A percentile compares a stretch with the other conserved stretches of the same genome.
Evolutionary conservation across 257 asterid species (phyloP).

Genomic region (Asclepias syriaca): DNA sequence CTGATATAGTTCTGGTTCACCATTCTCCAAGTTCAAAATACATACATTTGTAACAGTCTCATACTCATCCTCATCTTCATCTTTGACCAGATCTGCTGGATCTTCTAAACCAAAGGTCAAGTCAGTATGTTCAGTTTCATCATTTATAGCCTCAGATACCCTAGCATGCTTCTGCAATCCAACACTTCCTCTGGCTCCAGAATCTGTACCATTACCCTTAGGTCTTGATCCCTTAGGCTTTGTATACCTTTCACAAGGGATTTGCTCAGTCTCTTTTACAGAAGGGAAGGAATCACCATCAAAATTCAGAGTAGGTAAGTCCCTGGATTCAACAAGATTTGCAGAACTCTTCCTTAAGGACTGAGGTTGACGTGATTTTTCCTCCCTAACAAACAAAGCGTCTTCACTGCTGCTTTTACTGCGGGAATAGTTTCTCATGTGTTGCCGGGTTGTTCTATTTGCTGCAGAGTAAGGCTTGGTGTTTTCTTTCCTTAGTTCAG

Average conservation of each 20-base stretch:
- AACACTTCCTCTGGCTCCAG: constrained; percentile 40
- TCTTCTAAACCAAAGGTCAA: constrained; percentile 47
- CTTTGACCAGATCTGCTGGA: constrained; percentile 39
- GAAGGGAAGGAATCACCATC: constrained; percentile 52
- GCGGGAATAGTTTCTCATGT: constrained; percentile 53
- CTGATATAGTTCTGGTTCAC: constrained; percentile 26
- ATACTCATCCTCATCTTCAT: constrained; percentile 47
- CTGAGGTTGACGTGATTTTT: constrained; percentile 53
- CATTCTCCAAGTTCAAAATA: constrained; percentile 15
- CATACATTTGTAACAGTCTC: constrained; percentile 26
- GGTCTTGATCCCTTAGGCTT: constrained; percentile 46
- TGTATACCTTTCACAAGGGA: constrained; percentile 29
- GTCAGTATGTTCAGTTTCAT: constrained; percentile 46
- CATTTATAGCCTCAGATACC: constrained; percentile 30
- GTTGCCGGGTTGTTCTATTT: constrained; percentile 53
- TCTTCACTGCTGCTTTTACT: constrained; percentile 64
- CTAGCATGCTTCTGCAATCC: constrained; percentile 40
- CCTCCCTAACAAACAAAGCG: constrained; percentile 51
- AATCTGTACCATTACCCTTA: constrained; percentile 53
- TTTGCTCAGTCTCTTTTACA: constrained; percentile 38
- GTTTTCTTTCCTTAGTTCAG: constrained; percentile 78
- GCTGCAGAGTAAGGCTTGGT: constrained; percentile 59
- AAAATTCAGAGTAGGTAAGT: constrained; percentile 36
- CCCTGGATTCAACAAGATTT: constrained; percentile 43
- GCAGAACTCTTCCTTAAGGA: constrained; percentile 56